These are phyloP conservation scores for Biscogniauxia mediterranea DNA, from an alignment of 2,329 filamentous ascomycete genomes.

Conservation along the genomic window DNA sequence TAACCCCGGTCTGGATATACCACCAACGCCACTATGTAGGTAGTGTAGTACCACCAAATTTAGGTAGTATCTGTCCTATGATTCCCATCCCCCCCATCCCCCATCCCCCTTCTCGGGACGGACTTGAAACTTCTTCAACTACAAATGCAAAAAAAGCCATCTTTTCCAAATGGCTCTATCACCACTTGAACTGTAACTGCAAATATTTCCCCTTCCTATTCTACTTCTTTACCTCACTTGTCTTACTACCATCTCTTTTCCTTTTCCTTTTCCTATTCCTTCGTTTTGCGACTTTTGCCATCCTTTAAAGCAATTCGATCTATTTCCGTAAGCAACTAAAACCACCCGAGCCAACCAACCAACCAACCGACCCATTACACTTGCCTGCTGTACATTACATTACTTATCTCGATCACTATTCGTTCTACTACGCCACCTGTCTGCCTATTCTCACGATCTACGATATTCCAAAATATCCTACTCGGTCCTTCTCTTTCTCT, in stretches of 20 bases:
- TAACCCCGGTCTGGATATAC: background rate
- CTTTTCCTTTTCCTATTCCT: background rate
- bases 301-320: background rate
- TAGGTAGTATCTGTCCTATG: no score
- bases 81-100: no score
- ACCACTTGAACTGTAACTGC: conserved; percentile 3
- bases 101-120: background rate
- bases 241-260: background rate
- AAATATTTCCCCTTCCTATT: conserved; percentile 3
- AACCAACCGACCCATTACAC: background rate
- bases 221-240: background rate
- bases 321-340: background rate
- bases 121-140: background rate
- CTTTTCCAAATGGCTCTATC: conserved; percentile 15
- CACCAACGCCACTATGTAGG: no score
- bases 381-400: background rate
- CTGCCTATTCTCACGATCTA: background rate
- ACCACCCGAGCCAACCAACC: background rate
- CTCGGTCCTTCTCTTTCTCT: background rate
- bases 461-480: background rate
- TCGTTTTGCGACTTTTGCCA: background rate
- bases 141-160: conserved; percentile 9
- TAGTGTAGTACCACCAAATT: no score
- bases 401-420: background rate
- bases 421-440: no score